phyloP scores from a whole-genome alignment of 805 yeast species.

The Maudiozyma serrabonitensis region DNA sequence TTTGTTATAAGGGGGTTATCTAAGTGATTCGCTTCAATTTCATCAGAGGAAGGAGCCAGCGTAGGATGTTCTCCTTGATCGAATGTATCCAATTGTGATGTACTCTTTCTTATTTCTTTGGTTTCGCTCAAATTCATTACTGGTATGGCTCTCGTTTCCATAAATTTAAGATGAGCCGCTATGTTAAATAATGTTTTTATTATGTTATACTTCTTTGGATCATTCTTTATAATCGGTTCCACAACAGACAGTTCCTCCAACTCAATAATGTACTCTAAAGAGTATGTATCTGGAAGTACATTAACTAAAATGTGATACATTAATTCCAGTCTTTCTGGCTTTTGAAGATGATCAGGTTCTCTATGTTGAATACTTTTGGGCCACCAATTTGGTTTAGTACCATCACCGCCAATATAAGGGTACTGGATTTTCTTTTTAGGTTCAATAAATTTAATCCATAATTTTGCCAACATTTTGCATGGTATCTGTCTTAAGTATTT shows the following conservation, averaged over 20 bases:
- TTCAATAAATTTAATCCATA: conserved; percentile 57
- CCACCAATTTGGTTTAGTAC: conserved; percentile 62
- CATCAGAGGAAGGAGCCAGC: background rate
- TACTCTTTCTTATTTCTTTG: too few relatives aligned
- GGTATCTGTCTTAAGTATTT: conserved; percentile 39
- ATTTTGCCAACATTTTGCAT: conserved; percentile 55
- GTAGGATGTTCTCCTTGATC: background rate
- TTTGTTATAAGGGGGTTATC: too few relatives aligned
- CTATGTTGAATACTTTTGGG: conserved; percentile 47
- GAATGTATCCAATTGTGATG: background rate
- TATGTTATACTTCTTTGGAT: conserved; percentile 7
- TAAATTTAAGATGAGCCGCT: background rate
- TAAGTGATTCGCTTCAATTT: background rate
- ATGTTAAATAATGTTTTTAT: conserved; percentile 13
- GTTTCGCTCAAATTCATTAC: background rate
- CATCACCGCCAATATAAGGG: conserved; percentile 50
- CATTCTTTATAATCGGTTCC: conserved; percentile 11
- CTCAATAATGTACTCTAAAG: conserved; percentile 9
- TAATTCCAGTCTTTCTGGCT: conserved; percentile 43
- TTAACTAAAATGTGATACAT: conserved; percentile 32
- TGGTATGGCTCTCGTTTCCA: background rate
- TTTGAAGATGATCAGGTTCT: conserved; percentile 67
- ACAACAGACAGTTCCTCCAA: conserved; percentile 11
- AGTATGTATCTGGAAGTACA: conserved; percentile 11
- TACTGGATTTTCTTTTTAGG: conserved; percentile 54